Base-by-base conservation (phyloP, 2,329 filamentous ascomycete species). In the Apiospora phragmitis region DNA sequence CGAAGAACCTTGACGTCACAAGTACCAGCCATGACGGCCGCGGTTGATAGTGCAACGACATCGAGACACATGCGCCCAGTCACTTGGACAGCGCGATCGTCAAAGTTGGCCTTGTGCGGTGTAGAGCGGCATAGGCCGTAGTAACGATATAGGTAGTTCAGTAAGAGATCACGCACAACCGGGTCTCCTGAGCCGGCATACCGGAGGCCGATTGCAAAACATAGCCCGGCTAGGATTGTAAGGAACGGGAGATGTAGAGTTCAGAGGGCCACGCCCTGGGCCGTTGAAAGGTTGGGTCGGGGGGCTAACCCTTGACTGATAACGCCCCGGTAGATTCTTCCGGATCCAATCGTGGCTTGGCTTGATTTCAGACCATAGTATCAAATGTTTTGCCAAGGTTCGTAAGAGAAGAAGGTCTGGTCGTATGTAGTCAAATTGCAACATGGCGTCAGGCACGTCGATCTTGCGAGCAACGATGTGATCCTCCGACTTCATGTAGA, bases 401-500 rank as follows among this genome's bases (percentile, higher is more conserved):
- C 96, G 91, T 14, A 99, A 86, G 8, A 99, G 89, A 73, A 99
- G 92, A 55, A 98, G 91, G 78, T 99, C 96, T 0, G 96, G 96
- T 2, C 96, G 91, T 24, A 98, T 92, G 78, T 98, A 98, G 79
- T 98, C 96, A 79, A 97, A 98, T 75, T 98, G 95, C 43, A 96
- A 87, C 35, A 93, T 84, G 0, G 96, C 97, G 74, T 97, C 93
- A 0, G 97, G 97, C 0, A 98, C 91, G 79, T 98, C 94, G 68
- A 99, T 92, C 83, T 98, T 98, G 70, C 92, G 90, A 4, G 96
- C 96, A 26, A 99, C 89, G 21, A 93, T 90, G 71, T 90, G 88
- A 78, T 99, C 94, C 73, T 97, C 94, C 0, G 95, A 96, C 81
- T 98, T 98, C 94, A 99, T 96, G 80, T 95, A 99, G 42, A 99